phyloP scores from a whole-genome alignment of 129 eudicot species.

The Helichrysum umbraculigerum region DNA sequence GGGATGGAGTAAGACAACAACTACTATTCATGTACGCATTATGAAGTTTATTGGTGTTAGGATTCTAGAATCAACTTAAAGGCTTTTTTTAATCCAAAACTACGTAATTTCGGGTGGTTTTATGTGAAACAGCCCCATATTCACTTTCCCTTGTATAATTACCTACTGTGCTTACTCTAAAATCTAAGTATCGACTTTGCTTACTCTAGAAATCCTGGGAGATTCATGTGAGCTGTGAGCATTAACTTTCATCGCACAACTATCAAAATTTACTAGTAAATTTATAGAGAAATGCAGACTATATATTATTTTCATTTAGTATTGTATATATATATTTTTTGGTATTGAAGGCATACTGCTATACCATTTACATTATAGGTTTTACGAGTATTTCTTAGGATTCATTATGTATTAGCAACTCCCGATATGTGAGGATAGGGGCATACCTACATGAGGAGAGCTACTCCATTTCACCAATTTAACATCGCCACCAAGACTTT shows the following conservation, averaged over 20 bases:
- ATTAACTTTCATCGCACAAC: neutral
- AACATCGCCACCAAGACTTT: constrained; percentile 77
- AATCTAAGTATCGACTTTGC: neutral
- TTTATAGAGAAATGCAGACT: neutral
- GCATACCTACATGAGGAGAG: constrained; percentile 86
- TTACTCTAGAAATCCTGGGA: neutral
- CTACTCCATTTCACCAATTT: constrained; percentile 79
- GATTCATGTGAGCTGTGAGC: neutral
- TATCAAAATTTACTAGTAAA: neutral
- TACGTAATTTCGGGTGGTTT: too few relatives aligned
- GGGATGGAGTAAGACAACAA: too few relatives aligned
- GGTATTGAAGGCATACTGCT: neutral
- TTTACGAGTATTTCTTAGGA: neutral
- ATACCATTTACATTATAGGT: neutral
- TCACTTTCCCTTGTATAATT: neutral
- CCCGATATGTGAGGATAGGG: constrained; percentile 7
- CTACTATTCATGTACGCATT: neutral
- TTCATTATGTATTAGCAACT: neutral
- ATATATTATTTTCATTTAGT: neutral
- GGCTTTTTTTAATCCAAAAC: too few relatives aligned
- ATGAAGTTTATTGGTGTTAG: neutral
- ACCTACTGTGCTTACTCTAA: too few relatives aligned
- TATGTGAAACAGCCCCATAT: neutral
- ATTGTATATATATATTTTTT: neutral
- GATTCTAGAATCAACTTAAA: neutral